Evolutionary conservation across 2,329 filamentous ascomycete genomes (phyloP).

Genomic region (Cladosporium phlei): DNA sequence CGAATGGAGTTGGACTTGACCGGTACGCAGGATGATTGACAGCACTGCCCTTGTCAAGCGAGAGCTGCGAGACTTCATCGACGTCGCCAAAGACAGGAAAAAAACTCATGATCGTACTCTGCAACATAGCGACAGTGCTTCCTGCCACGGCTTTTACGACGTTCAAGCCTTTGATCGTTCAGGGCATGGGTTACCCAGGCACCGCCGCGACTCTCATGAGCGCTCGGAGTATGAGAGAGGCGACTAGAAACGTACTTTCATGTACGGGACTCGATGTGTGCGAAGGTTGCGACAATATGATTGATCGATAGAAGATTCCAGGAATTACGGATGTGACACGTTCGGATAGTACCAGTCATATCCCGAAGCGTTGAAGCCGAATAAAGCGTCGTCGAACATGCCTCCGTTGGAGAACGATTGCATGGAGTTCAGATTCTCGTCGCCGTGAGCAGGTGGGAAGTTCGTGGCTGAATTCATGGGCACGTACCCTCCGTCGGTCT

Average conservation of each 20-base stretch:
- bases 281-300: too few relatives aligned
- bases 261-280: slow-evolving; percentile 2
- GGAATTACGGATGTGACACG: neutral
- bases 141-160: slow-evolving; percentile 4
- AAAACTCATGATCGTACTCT: neutral
- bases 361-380: slow-evolving; percentile 32
- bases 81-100: slow-evolving; percentile 7
- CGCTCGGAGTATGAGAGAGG: neutral
- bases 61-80: slow-evolving; percentile 6
- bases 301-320: too few relatives aligned
- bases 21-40: slow-evolving; percentile 6
- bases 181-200: slow-evolving; percentile 2
- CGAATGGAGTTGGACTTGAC: slow-evolving; percentile 4
- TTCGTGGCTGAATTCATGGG: slow-evolving; percentile 1
- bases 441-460: neutral
- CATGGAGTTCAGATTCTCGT: neutral
- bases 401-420: slow-evolving; percentile 11
- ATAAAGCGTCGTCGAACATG: slow-evolving; percentile 30
- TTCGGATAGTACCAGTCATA: slow-evolving; percentile 15
- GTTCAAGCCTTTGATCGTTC: neutral
- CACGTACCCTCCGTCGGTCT: slow-evolving; percentile 1
- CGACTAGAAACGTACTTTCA: slow-evolving; percentile 5
- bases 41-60: neutral
- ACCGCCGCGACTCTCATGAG: neutral
- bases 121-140: slow-evolving; percentile 3